A percentile compares a stretch with the other conserved stretches of the same genome.
Conservation (phyloP, 1,284 basidiomycete genomes). For the Rhodotorula glutinis region DNA sequence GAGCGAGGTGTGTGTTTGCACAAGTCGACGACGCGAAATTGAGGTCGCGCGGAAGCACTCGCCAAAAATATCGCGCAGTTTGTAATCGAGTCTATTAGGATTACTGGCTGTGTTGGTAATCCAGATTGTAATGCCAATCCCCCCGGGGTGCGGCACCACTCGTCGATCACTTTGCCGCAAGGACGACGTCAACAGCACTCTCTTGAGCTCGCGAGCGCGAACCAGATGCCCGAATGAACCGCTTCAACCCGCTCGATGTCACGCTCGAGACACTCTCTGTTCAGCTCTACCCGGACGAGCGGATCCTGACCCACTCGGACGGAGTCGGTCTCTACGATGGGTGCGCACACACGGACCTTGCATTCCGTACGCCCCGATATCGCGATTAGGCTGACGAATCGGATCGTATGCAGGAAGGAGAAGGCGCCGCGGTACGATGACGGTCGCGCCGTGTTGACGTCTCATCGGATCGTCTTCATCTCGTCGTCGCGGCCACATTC, state of each 20-base stretch:
- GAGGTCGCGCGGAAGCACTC: too few species aligned
- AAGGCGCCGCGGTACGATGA: conserved; percentile 71
- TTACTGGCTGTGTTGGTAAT: too few species aligned
- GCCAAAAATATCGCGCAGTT: too few species aligned
- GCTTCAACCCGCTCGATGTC: conserved; percentile 28
- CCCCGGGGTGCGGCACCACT: too few species aligned
- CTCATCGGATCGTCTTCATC: conserved; percentile 78
- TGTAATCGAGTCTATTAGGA: too few species aligned
- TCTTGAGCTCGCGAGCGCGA: too few species aligned
- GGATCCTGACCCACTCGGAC: conserved; percentile 67
- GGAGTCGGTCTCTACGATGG: conserved; percentile 84
- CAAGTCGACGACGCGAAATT: background rate
- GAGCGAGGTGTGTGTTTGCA: background rate
- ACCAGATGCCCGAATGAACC: conserved; percentile 15
- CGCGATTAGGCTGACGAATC: too few species aligned
- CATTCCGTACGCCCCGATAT: too few species aligned
- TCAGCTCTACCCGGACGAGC: conserved; percentile 63
- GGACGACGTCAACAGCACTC: too few species aligned
- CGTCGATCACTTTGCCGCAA: too few species aligned
- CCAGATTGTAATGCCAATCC: too few species aligned
- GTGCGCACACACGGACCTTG: conserved; percentile 58
- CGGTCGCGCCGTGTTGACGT: conserved; percentile 72
- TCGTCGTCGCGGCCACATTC: conserved; percentile 52
- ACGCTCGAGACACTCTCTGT: conserved; percentile 37
- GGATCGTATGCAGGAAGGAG: conserved; percentile 59